Base-by-base conservation (phyloP, 208 protist genomes). In the Naegleria fowleri region DNA sequence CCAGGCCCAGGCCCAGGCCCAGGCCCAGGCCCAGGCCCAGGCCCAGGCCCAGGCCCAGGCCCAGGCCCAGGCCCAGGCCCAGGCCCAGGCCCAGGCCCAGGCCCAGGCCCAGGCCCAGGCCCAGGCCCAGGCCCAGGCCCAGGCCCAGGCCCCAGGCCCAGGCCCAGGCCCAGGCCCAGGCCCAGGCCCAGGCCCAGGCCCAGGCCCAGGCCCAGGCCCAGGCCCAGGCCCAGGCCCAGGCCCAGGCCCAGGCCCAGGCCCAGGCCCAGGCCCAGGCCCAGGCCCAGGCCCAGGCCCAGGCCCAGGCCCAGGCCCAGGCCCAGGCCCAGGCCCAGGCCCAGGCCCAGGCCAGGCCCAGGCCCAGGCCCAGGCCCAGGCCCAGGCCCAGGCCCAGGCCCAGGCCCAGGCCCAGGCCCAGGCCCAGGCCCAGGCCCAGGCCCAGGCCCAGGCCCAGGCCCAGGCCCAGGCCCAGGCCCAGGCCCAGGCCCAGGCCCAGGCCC, bases 371-470 rank as follows among this genome's bases (percentile, higher is more conserved):
- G 93, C 92, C 92, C 92, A 91, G 92, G 93, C 92, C 92, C 91
- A 91, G 92, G 92, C 92, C 91, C 92, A 91, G 92, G 93, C 92
- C 92, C 92, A 93, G 92, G 93, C 92, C 92, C 92, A 91, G 92
- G 92, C 92, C 91, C 91, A 92, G 92, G 89, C 92, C 92, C 91
- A 83, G 92, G 93, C 92, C 92, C 92, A 93, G 92, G 93, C 92
- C 92, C 92, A 91, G 92, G 93, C 92, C 92, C 92, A 93, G 92
- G 93, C 92, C 92, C 92, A 93, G 92, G 93, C 92, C 92, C 90
- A 75, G 67, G 51, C 90, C 90, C 79, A 75, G 67, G 86, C 91
- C 91, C 89, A 55, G 91, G 86, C 91, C 91, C 89, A 90, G 91
- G 86, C 91, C 91, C 67, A 76, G 91, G 86, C 91, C 91, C 91